Evolutionary conservation across 306 rosid genomes (phyloP), one percentile per base, ranked within the genome.

Genomic region (Pyrus pyrifolia): DNA sequence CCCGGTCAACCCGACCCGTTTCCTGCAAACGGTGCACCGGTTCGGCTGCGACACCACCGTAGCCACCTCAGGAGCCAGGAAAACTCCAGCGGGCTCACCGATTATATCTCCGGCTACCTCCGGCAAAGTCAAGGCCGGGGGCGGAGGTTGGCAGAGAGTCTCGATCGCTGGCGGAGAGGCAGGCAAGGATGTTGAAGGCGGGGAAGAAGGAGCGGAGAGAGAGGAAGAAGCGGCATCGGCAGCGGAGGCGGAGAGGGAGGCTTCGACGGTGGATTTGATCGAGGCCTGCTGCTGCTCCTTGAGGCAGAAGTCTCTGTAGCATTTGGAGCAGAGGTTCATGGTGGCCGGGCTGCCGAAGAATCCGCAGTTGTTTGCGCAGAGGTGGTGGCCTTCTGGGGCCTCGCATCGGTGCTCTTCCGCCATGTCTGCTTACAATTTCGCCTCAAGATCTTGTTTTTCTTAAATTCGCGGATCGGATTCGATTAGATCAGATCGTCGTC

Each of bases 401-500:
- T 94, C 80, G 85, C 94, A 94, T 83, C 95, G 63, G 78, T 94
- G 98, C 73, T 94, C 97, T 79, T 94, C 98, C 75, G 97, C 97
- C 98, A 93, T 91, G 2, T 72, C 65, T 70, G 42, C 9, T 35
- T 35, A 45, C 75, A 14, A 61, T 61, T 17, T 27, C 67, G 60
- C 78, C 59, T 64, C 70, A 7, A 65, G 70, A 66, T 66, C 70
- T 66, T 11, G 12, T 66, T 23, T 27, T 64, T 64, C 9, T 17
- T 9, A 38, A 33, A 33, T 66, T 35, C 70, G 29, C 25, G 49
- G 9, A 66, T 66, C 3, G 42, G 42, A 17, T 18, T 1, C 6
- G 23, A 66, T 19, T n/a, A 9, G 49, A 33, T 19, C 31, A 21
- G 49, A 66, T 66, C 70, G 29, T 35, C 27, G 18, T 8, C 68